A percentile compares a stretch with the other conserved stretches of the same genome.
Evolutionary conservation across 352 stramenopile species (phyloP).

Genomic region (Phytophthora tubulina): DNA sequence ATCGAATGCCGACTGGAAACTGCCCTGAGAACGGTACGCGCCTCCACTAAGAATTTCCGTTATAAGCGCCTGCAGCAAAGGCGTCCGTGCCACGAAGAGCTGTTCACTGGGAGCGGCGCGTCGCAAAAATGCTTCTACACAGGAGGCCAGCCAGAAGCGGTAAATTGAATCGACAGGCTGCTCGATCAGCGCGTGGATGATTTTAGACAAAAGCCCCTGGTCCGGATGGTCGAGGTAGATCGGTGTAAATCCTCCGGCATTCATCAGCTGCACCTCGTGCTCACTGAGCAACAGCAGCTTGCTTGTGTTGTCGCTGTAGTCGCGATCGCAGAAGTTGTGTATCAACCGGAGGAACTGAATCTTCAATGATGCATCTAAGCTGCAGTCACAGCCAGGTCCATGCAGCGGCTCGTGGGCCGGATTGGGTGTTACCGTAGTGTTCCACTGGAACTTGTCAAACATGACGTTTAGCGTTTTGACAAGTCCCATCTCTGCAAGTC

Average conservation of each 20-base stretch:
- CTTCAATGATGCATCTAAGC: constrained; percentile 94
- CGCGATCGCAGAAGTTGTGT: constrained; percentile 97
- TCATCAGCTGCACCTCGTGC: constrained; percentile 66
- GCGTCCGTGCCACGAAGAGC: constrained; percentile 91
- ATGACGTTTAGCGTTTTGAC: constrained; percentile 93
- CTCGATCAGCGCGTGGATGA: constrained; percentile 89
- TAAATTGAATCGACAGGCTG: constrained; percentile 96
- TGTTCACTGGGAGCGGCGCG: constrained; percentile 88
- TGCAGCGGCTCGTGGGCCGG: constrained; percentile 70
- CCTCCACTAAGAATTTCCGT: constrained; percentile 88
- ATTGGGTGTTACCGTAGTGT: constrained; percentile 49
- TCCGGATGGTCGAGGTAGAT: constrained; percentile 75
- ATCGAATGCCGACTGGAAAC: constrained; percentile 96
- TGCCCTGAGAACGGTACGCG: constrained; percentile 89
- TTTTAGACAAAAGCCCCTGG: constrained; percentile 92
- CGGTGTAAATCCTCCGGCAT: constrained; percentile 49
- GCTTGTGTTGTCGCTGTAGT: constrained; percentile 88
- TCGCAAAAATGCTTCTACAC: constrained; percentile 95
- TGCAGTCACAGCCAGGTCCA: constrained; percentile 94
- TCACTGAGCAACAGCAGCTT: constrained; percentile 86
- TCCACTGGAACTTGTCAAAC: constrained; percentile 96
- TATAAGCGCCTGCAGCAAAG: constrained; percentile 89
- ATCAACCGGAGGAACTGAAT: constrained; percentile 97
- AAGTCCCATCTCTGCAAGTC: constrained; percentile 89
- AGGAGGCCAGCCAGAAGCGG: constrained; percentile 97